Percentiles rank a stretch among this genome's conserved stretches.
phyloP scores from a whole-genome alignment of 2,329 filamentous ascomycete genomes.

The Botrytis medusae region DNA sequence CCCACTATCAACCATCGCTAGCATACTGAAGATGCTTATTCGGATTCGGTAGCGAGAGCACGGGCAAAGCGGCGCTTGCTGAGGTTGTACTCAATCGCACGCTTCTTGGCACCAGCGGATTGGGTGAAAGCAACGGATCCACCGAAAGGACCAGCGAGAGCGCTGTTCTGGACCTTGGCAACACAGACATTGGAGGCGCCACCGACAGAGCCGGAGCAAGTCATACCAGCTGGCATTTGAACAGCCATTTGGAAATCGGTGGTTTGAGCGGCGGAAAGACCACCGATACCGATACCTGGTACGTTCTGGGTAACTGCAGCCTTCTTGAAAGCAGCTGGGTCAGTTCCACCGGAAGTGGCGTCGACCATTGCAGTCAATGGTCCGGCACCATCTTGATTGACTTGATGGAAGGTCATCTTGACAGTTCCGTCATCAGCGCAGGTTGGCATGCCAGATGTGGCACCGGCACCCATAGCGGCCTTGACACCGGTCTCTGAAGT shows the following conservation, averaged over 20 bases:
- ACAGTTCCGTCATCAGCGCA: conserved; percentile 59
- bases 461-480: conserved; percentile 54
- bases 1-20: background rate
- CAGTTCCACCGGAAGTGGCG: conserved; percentile 61
- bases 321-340: conserved; percentile 58
- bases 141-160: conserved; percentile 64
- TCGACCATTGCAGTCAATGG: conserved; percentile 62
- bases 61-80: conserved; percentile 41
- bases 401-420: conserved; percentile 65
- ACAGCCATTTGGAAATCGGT: conserved; percentile 65
- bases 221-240: conserved; percentile 67
- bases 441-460: conserved; percentile 55
- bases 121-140: conserved; percentile 66
- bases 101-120: conserved; percentile 57
- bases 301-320: conserved; percentile 61
- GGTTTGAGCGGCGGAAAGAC: conserved; percentile 58
- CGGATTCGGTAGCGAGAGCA: conserved; percentile 26
- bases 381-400: conserved; percentile 70
- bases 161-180: conserved; percentile 61
- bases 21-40: conserved; percentile 26
- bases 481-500: conserved; percentile 54
- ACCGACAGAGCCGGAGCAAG: conserved; percentile 58
- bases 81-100: conserved; percentile 56
- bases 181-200: conserved; percentile 63
- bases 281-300: conserved; percentile 49